Evolutionary conservation across 257 asterid species (phyloP), one percentile per base, ranked within the genome.

Genomic region (Buddleja alternifolia): DNA sequence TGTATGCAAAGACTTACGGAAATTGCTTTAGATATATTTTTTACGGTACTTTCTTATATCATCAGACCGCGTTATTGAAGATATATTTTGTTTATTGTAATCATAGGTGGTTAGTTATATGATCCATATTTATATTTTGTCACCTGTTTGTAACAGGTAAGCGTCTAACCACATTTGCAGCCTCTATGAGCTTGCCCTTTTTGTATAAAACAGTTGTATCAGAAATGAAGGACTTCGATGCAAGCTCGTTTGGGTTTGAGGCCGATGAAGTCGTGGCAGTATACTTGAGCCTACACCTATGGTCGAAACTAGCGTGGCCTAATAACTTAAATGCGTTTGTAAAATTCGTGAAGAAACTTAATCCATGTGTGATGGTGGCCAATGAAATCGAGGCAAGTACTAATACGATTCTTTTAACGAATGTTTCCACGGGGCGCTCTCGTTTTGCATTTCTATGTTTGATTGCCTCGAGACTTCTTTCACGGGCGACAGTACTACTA

Each of bases 391-490:
- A 82, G 46, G 72, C 85, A 9, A 39, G 62, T 36, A 77, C 79
- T 0, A 69, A 85, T 29, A 37, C 73, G 0, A 25, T 63, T 2
- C 0, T 47, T 80, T 79, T 56, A 8, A 72, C 6, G 82, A 72
- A 5, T 64, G 84, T 10, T 77, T 82, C 14, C 52, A 53, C 10
- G 82, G 65, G 14, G 32, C 75, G 8, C 67, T 79, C 20, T 25
- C 65, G 10, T 36, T 48, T 4, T 16, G 20, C 3, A 14, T 71
- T 20, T 76, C 84, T 1, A 17, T 62, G 15, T 70, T 77, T 6
- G 85, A 82, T 55, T 74, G 69, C 64, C 73, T 82, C 40, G 78
- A 76, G 10, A 65, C 52, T 32, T 74, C 80, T 45, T 64, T 77
- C 56, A 70, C 37, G 17, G 63, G 34, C 9, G 73, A 67, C 36